A percentile compares a stretch with the other conserved stretches of the same genome.
These are phyloP conservation scores for Termitomyces sp. DNA, from an alignment of 768 basidiomycete species.

Conservation along the genomic window DNA sequence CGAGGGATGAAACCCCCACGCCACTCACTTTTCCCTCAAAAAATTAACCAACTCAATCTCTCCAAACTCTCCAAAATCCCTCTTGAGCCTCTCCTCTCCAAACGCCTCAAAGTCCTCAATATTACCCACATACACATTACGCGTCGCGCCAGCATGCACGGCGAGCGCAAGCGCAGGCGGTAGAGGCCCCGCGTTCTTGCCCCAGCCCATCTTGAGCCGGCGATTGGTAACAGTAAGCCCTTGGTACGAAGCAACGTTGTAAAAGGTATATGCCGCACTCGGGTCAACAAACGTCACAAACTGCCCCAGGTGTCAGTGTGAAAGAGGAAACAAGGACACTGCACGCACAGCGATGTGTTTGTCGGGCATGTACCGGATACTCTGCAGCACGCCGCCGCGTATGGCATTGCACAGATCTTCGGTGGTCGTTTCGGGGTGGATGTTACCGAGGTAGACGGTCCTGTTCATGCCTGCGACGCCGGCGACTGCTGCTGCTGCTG, in stretches of 20 bases:
- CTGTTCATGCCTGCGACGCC: slow-evolving; percentile 65
- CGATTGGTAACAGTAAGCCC: slow-evolving; percentile 91
- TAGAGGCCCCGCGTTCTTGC: slow-evolving; percentile 89
- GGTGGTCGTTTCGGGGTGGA: slow-evolving; percentile 91
- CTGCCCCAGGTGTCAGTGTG: slow-evolving; percentile 26
- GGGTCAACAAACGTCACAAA: slow-evolving; percentile 97
- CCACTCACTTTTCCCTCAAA: slow-evolving; percentile 82
- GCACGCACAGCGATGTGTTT: slow-evolving; percentile 89
- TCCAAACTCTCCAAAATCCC: slow-evolving; percentile 93
- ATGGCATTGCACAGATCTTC: slow-evolving; percentile 97
- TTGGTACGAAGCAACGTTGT: slow-evolving; percentile 85
- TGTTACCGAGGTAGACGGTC: slow-evolving; percentile 93
- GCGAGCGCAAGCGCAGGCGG: slow-evolving; percentile 80
- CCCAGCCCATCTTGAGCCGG: slow-evolving; percentile 96
- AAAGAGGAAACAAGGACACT: neutral
- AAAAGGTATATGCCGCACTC: slow-evolving; percentile 89
- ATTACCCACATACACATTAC: slow-evolving; percentile 95
- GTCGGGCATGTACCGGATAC: slow-evolving; percentile 92
- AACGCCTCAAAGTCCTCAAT: slow-evolving; percentile 94
- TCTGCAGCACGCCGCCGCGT: slow-evolving; percentile 94
- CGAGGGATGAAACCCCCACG: too few relatives aligned
- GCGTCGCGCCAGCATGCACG: slow-evolving; percentile 88
- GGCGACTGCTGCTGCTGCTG: slow-evolving; percentile 17
- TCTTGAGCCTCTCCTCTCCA: slow-evolving; percentile 82
- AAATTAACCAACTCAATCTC: slow-evolving; percentile 97